A percentile compares a stretch with the other conserved stretches of the same genome.
Conservation (phyloP, 108 stramenopile species). For the Seminavis robusta region DNA sequence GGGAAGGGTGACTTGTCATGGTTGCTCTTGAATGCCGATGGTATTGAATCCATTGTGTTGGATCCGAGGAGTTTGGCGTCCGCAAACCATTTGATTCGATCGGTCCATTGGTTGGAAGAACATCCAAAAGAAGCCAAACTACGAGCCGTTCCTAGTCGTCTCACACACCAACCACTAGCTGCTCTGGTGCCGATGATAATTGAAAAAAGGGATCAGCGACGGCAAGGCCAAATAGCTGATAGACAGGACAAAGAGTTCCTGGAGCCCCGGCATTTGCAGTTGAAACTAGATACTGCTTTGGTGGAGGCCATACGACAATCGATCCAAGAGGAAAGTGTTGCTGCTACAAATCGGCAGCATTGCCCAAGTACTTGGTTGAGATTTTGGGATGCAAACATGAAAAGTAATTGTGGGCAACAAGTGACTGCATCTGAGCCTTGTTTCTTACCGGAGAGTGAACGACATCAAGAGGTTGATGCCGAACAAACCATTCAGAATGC, state of each 20-base stretch:
- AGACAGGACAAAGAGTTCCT: neutral
- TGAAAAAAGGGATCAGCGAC: no score
- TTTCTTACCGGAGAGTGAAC: neutral
- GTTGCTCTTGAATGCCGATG: slow-evolving; percentile 55
- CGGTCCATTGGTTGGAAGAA: slow-evolving; percentile 39
- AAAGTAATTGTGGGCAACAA: no score
- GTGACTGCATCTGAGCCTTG: neutral
- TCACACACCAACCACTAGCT: slow-evolving; percentile 68
- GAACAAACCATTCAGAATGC: slow-evolving; percentile 29
- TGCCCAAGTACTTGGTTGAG: no score
- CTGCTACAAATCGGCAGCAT: no score
- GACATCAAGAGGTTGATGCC: neutral
- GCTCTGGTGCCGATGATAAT: slow-evolving; percentile 32
- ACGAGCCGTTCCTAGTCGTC: slow-evolving; percentile 39
- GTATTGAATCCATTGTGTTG: slow-evolving; percentile 52
- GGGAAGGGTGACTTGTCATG: slow-evolving; percentile 82
- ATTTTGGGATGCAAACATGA: no score
- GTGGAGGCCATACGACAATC: slow-evolving; percentile 29
- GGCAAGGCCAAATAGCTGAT: neutral
- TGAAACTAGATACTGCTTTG: slow-evolving; percentile 46
- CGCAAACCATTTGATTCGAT: slow-evolving; percentile 38
- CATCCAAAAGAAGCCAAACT: slow-evolving; percentile 54
- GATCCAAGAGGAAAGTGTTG: slow-evolving; percentile 4
- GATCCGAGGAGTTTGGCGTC: slow-evolving; percentile 59
- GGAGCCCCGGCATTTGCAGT: slow-evolving; percentile 37